A percentile compares a stretch with the other conserved stretches of the same genome.
These are phyloP conservation scores for Hymenoscyphus linearis DNA, from an alignment of 2,329 filamentous ascomycete species.

Conservation along the genomic window DNA sequence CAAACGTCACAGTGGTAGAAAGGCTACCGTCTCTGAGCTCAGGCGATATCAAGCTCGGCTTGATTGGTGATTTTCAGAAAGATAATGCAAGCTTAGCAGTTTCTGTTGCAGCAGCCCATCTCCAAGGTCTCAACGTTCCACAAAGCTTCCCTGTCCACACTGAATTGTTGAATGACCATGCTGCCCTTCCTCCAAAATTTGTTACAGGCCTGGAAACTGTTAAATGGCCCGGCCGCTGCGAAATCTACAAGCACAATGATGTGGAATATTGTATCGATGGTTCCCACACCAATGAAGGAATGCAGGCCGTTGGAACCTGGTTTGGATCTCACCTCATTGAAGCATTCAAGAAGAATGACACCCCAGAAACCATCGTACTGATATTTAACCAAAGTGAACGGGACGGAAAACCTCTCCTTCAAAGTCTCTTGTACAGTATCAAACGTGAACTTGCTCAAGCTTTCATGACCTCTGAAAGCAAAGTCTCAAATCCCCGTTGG, in stretches of 20 bases:
- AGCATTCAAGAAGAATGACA: neutral
- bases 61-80: constrained; percentile 51
- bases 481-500: no score
- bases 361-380: constrained; percentile 41
- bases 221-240: constrained; percentile 74
- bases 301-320: constrained; percentile 75
- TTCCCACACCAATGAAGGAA: constrained; percentile 86
- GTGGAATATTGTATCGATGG: constrained; percentile 89
- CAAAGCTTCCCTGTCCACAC: constrained; percentile 2
- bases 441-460: no score
- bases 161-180: neutral
- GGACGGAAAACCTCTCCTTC: constrained; percentile 58
- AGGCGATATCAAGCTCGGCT: constrained; percentile 39
- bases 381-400: constrained; percentile 93
- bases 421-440: neutral
- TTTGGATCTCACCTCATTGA: constrained; percentile 49
- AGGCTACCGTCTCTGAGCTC: constrained; percentile 37
- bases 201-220: constrained; percentile 67
- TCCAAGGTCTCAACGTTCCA: constrained; percentile 37
- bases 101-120: constrained; percentile 46
- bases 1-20: constrained; percentile 20
- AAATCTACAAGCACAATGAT: constrained; percentile 48
- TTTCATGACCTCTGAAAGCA: no score
- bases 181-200: constrained; percentile 55
- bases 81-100: constrained; percentile 55